phyloP scores from a whole-genome alignment of 176 grass and related monocot species.

The Zoysia japonica region DNA sequence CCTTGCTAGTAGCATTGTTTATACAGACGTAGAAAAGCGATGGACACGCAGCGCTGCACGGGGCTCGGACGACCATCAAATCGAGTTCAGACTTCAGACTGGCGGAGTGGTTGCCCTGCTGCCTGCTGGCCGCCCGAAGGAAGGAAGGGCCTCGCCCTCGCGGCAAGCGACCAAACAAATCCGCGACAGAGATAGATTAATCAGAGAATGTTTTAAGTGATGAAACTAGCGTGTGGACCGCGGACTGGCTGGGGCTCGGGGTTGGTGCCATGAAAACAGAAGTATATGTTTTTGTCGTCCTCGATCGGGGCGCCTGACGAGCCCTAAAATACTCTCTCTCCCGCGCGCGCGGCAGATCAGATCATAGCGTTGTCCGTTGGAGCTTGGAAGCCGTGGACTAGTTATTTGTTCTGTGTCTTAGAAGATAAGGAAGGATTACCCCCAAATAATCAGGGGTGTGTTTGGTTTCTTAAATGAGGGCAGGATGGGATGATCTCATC shows the following conservation, averaged over 20 bases:
- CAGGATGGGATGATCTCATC: too few relatives aligned
- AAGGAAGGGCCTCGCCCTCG: not conserved
- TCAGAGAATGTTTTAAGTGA: slow-evolving; percentile 39
- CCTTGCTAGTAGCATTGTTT: not conserved
- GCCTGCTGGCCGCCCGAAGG: not conserved
- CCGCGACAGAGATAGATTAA: slow-evolving; percentile 6
- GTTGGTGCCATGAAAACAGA: too few relatives aligned
- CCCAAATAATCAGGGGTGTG: not conserved
- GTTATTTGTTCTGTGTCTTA: slow-evolving; percentile 12
- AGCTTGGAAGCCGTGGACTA: too few relatives aligned
- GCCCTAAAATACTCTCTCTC: too few relatives aligned
- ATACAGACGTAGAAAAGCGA: not conserved
- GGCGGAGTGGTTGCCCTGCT: slow-evolving; percentile 38
- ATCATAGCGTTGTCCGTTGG: not conserved
- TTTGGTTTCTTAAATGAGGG: too few relatives aligned
- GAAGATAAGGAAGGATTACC: slow-evolving; percentile 6
- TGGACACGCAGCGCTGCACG: not conserved
- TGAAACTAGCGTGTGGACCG: not conserved
- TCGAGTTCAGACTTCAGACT: not conserved
- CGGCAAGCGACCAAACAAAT: slow-evolving; percentile 40
- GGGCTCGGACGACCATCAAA: not conserved
- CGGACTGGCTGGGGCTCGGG: too few relatives aligned
- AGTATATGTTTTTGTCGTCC: too few relatives aligned
- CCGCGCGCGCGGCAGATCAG: too few relatives aligned
- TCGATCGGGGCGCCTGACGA: too few relatives aligned